Evolutionary conservation across 2,329 filamentous ascomycete genomes (phyloP), one percentile per base, ranked within the genome.

Genomic region (Ophiocordyceps camponoti-leonardi): DNA sequence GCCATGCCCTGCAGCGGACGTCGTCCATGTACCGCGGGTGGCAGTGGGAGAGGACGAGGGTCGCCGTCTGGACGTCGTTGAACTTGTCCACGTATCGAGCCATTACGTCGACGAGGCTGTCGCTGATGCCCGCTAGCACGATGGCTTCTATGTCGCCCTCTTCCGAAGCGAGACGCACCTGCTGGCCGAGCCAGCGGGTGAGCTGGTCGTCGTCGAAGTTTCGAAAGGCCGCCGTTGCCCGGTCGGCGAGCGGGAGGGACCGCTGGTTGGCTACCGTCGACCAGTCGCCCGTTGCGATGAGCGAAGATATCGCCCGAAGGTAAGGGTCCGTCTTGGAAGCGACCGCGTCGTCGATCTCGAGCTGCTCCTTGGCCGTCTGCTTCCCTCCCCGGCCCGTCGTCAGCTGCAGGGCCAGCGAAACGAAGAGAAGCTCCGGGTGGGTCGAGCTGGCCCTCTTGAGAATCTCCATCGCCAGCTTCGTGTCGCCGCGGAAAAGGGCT

Each of bases 201-300:
- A 83, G 69, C 51, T 75, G 67, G 6, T 72, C 68, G 52, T 83
- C 79, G 41, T 69, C 64, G 44, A 83, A 72, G 60, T 80, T 75
- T 46, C 77, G 71, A 30, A 90, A 67, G 1, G 84, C 86, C 26
- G 90, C 74, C 46, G 79, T 83, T 19, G 83, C 73, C 33, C 86
- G 79, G 56, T 90, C 84, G 13, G 78, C 72, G 2, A 92, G 71
- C 1, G 84, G 81, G 2, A 93, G 70, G 26, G 83, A 82, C 19
- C 72, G 68, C 56, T 87, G 83, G 50, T 81, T 75, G 37, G 83
- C 79, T 39, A 92, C 82, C 39, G 74, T 72, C 18, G 73, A 67
- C 86, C 86, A 92, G 58, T 86, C 75, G 5, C 81, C 81, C 0
- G 79, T 85, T 11, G 81, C 79, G 49, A 92, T 83, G 51, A 85